These are phyloP conservation scores for Colletotrichum filicis DNA, from an alignment of 2,329 filamentous ascomycete species.

Conservation along the genomic window DNA sequence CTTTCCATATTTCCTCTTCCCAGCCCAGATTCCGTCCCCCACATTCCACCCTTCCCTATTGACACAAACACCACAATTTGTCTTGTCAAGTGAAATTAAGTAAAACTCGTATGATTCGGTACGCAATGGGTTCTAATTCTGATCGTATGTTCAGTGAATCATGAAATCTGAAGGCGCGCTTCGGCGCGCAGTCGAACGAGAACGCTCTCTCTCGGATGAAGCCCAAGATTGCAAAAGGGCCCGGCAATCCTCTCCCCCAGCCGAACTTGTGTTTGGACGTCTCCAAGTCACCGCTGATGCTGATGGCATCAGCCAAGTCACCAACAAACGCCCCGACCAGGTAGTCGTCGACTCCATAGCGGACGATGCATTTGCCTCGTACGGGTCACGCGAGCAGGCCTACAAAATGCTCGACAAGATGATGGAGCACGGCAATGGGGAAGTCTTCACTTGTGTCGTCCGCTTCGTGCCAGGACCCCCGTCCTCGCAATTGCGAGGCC, in stretches of 20 bases:
- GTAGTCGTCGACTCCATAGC: neutral
- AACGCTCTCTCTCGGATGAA: neutral
- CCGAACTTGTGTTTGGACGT: neutral
- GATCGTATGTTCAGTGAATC: neutral
- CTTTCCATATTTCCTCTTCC: too few relatives aligned
- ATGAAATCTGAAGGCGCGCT: neutral
- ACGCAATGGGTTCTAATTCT: neutral
- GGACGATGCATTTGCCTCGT: neutral
- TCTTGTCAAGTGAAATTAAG: neutral
- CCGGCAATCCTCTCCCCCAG: neutral
- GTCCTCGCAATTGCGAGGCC: too few relatives aligned
- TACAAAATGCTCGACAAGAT: neutral
- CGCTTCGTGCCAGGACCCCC: neutral
- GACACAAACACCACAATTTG: too few relatives aligned
- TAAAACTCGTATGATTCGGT: neutral
- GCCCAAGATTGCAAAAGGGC: too few relatives aligned
- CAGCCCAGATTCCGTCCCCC: too few relatives aligned
- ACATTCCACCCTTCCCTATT: too few relatives aligned
- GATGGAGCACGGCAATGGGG: neutral
- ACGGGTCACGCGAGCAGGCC: neutral
- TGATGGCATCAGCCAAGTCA: neutral
- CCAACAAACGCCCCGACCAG: neutral
- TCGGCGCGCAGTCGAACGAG: neutral
- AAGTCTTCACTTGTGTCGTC: neutral
- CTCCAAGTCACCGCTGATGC: neutral